These are phyloP conservation scores for Fusarium aywerte DNA, from an alignment of 2,329 filamentous ascomycete genomes.

Conservation along the genomic window DNA sequence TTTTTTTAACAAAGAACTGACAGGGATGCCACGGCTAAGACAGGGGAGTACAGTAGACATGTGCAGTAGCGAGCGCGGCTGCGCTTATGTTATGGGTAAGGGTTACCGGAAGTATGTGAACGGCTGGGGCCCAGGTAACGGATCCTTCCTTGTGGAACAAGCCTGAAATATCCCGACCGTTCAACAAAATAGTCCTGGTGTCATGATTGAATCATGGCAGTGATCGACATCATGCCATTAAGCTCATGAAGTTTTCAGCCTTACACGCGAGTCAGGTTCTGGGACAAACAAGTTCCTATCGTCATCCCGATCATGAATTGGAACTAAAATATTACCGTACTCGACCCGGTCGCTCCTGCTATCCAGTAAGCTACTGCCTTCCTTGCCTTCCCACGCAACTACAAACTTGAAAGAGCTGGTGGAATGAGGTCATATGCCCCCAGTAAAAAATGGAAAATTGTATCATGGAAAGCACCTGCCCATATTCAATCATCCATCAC, in stretches of 20 bases:
- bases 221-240: not conserved
- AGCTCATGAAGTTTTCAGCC: slow-evolving; percentile 9
- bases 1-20: slow-evolving; percentile 9
- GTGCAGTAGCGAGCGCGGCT: slow-evolving; percentile 6
- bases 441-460: not conserved
- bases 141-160: not conserved
- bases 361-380: not conserved
- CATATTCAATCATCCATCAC: not conserved
- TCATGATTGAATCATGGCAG: not conserved
- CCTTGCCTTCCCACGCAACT: not conserved
- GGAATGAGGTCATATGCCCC: not conserved
- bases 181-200: not conserved
- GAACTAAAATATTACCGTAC: slow-evolving; percentile 5
- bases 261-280: slow-evolving; percentile 16
- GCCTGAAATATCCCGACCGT: not conserved
- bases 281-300: not conserved
- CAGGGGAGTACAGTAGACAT: not conserved
- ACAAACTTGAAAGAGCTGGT: not conserved
- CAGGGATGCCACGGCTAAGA: slow-evolving; percentile 3
- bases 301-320: slow-evolving; percentile 1
- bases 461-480: not conserved
- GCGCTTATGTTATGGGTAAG: slow-evolving; percentile 12
- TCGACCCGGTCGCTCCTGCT: not conserved
- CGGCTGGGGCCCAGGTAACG: not conserved
- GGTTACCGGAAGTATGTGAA: not conserved